Conservation (phyloP, 495 filamentous ascomycete genomes). For the Bacidia rubella region DNA sequence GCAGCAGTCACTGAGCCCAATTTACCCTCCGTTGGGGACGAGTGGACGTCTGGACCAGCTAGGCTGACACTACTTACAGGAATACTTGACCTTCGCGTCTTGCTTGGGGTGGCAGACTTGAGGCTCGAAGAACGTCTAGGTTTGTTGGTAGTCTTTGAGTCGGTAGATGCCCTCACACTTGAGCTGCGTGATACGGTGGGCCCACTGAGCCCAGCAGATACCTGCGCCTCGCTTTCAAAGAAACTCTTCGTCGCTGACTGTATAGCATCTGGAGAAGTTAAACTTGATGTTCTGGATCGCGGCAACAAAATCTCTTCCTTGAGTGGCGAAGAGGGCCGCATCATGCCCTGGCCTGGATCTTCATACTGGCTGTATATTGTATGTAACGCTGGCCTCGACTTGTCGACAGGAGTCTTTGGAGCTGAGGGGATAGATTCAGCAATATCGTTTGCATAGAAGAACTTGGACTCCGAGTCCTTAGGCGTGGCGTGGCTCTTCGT, state of each 20-base stretch:
- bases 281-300: too few species aligned
- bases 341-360: constrained; percentile 16
- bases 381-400: constrained; percentile 26
- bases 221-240: too few species aligned
- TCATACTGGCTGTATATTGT: constrained; percentile 24
- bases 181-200: constrained; percentile 11
- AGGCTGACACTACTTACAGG: neutral
- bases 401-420: constrained; percentile 7
- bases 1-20: neutral
- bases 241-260: too few species aligned
- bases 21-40: neutral
- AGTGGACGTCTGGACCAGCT: neutral
- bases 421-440: constrained; percentile 22
- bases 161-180: constrained; percentile 11
- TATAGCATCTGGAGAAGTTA: too few species aligned
- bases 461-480: constrained; percentile 16
- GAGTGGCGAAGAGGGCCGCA: constrained; percentile 28
- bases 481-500: constrained; percentile 4
- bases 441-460: constrained; percentile 38
- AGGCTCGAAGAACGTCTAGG: constrained; percentile 6
- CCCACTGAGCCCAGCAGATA: too few species aligned
- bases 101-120: constrained; percentile 1
- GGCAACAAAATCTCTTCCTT: constrained; percentile 24
- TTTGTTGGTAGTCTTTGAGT: neutral
- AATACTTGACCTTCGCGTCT: neutral